A percentile compares a stretch with the other conserved stretches of the same genome.
phyloP scores from a whole-genome alignment of 2,329 filamentous ascomycete genomes.

The Pestalotiopsis sp. region DNA sequence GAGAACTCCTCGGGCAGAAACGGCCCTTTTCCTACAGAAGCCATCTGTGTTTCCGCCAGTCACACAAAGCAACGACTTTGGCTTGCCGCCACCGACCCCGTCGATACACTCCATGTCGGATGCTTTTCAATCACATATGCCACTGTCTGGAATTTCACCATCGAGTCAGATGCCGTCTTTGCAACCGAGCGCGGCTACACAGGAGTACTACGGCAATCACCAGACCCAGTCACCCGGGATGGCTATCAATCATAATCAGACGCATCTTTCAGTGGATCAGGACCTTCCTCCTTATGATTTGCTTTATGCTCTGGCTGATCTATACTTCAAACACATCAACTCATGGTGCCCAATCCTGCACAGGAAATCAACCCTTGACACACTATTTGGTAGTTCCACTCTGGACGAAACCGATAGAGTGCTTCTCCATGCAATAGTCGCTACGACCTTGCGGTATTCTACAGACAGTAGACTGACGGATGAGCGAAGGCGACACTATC shows the following conservation, averaged over 20 bases:
- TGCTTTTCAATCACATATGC: slow-evolving; percentile 49
- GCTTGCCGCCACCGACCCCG: slow-evolving; percentile 47
- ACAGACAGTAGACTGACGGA: slow-evolving; percentile 75
- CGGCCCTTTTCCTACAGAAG: slow-evolving; percentile 64
- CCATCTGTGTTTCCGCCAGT: slow-evolving; percentile 50
- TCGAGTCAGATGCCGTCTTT: slow-evolving; percentile 37
- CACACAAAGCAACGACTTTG: slow-evolving; percentile 54
- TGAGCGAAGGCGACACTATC: slow-evolving; percentile 73
- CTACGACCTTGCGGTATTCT: slow-evolving; percentile 84
- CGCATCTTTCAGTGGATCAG: slow-evolving; percentile 57
- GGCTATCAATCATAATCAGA: slow-evolving; percentile 52
- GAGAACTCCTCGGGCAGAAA: slow-evolving; percentile 59
- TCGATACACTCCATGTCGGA: slow-evolving; percentile 48
- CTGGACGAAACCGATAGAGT: slow-evolving; percentile 82
- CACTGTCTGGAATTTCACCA: slow-evolving; percentile 42
- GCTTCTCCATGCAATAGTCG: slow-evolving; percentile 85
- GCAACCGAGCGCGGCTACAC: slow-evolving; percentile 43
- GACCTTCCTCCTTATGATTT: slow-evolving; percentile 77
- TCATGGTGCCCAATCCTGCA: slow-evolving; percentile 92
- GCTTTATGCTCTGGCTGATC: slow-evolving; percentile 71
- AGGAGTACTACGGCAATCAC: slow-evolving; percentile 52
- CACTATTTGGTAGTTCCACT: slow-evolving; percentile 75
- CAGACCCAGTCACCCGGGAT: slow-evolving; percentile 62
- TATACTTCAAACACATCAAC: slow-evolving; percentile 81
- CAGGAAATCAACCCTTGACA: slow-evolving; percentile 78